These are phyloP conservation scores for Hibiscus syriacus DNA, from an alignment of 345 rosid genomes.

Conservation along the genomic window DNA sequence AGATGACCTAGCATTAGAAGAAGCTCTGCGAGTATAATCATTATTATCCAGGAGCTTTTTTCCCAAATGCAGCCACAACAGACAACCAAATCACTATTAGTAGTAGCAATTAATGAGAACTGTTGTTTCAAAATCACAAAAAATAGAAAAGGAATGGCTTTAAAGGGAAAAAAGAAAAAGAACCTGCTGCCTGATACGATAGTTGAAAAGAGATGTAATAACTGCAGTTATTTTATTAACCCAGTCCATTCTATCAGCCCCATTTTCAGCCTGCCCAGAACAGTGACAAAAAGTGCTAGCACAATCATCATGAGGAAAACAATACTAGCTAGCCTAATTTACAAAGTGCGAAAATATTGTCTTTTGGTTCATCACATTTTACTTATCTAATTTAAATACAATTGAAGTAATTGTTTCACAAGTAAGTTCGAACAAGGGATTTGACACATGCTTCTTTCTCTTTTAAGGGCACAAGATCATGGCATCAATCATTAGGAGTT, in stretches of 20 bases:
- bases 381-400: background rate
- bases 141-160: background rate
- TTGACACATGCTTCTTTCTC: background rate
- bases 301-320: background rate
- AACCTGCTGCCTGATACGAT: conserved; percentile 67
- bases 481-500: background rate
- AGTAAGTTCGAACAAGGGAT: background rate
- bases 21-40: conserved; percentile 22
- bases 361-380: background rate
- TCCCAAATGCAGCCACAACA: conserved; percentile 37
- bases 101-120: background rate
- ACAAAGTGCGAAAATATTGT: background rate
- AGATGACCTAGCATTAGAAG: conserved; percentile 23
- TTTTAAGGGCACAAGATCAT: background rate
- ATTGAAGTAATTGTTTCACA: background rate
- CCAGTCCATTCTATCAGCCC: conserved; percentile 83
- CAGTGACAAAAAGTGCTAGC: background rate
- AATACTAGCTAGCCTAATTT: background rate
- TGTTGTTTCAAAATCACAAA: background rate
- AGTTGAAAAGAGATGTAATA: conserved; percentile 65
- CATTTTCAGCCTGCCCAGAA: conserved; percentile 72
- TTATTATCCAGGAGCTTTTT: conserved; percentile 25
- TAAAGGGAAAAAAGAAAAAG: conserved; percentile 7
- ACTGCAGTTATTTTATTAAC: conserved; percentile 65
- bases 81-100: conserved; percentile 1